Conservation (phyloP, 371 early-diverging fungal species). For the Cokeromyces recurvatus region DNA sequence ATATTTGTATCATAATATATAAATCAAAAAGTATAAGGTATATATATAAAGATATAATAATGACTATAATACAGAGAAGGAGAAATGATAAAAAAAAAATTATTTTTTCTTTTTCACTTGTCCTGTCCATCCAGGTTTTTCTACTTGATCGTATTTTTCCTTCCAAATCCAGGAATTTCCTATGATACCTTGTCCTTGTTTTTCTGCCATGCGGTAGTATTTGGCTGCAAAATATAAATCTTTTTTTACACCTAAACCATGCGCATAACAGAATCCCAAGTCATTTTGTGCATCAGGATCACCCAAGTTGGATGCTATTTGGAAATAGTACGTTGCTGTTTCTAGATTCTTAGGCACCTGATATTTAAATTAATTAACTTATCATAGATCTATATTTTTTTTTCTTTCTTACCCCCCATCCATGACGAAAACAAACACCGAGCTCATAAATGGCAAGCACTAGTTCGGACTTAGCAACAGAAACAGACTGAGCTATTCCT, state of each 20-base stretch:
- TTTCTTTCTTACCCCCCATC: slow-evolving; percentile 74
- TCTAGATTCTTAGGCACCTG: slow-evolving; percentile 69
- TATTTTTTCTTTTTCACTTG: not conserved
- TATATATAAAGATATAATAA: too few species aligned
- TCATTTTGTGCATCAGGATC: slow-evolving; percentile 90
- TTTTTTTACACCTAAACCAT: slow-evolving; percentile 81
- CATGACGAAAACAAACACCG: slow-evolving; percentile 77
- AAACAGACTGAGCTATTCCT: slow-evolving; percentile 12
- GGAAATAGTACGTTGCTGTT: slow-evolving; percentile 82
- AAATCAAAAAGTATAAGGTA: too few species aligned
- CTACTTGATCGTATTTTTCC: slow-evolving; percentile 57
- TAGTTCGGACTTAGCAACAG: slow-evolving; percentile 46
- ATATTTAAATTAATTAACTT: not conserved
- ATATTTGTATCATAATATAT: too few species aligned
- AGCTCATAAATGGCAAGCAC: slow-evolving; percentile 86
- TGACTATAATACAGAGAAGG: too few species aligned
- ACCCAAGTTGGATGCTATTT: slow-evolving; percentile 84
- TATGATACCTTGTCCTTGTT: slow-evolving; percentile 75
- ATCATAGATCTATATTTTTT: not conserved
- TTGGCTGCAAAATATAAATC: slow-evolving; percentile 77
- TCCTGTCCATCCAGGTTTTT: not conserved
- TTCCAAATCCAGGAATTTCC: slow-evolving; percentile 96
- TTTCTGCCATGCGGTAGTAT: slow-evolving; percentile 81
- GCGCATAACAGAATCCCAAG: slow-evolving; percentile 72
- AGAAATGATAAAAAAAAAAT: not conserved